Evolutionary conservation across 257 asterid genomes (phyloP).

Genomic region (Jasminum sambac): DNA sequence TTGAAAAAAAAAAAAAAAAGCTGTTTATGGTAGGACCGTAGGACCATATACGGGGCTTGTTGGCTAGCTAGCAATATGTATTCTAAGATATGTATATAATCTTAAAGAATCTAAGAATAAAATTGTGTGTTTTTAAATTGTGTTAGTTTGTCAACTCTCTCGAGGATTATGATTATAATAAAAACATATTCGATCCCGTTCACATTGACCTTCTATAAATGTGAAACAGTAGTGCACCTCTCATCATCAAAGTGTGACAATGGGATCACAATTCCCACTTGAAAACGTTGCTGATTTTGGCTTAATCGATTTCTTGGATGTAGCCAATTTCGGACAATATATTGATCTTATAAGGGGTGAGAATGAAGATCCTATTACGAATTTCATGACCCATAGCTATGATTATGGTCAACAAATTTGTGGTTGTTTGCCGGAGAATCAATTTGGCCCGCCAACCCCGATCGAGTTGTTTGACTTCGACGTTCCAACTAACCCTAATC

Average conservation of each 20-base stretch:
- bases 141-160: conserved; percentile 15
- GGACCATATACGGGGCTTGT: not conserved
- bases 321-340: conserved; percentile 46
- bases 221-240: conserved; percentile 1
- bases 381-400: conserved; percentile 24
- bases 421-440: conserved; percentile 17
- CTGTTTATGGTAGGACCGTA: not conserved
- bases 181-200: conserved; percentile 30
- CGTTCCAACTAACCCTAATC: conserved; percentile 2
- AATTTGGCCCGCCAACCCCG: conserved; percentile 21
- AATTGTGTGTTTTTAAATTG: not conserved
- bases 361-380: conserved; percentile 27
- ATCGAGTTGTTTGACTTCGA: conserved; percentile 41
- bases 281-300: conserved; percentile 35
- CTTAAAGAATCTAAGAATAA: not conserved
- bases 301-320: conserved; percentile 54
- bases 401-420: conserved; percentile 28
- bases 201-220: conserved; percentile 32
- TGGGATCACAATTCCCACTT: conserved; percentile 1
- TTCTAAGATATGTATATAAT: not conserved
- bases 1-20: not conserved
- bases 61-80: not conserved
- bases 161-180: not conserved
- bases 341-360: conserved; percentile 48
- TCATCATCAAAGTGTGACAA: conserved; percentile 8